These are phyloP conservation scores for Brassica hybrid DNA, from an alignment of 441 rosid species.

Conservation along the genomic window DNA sequence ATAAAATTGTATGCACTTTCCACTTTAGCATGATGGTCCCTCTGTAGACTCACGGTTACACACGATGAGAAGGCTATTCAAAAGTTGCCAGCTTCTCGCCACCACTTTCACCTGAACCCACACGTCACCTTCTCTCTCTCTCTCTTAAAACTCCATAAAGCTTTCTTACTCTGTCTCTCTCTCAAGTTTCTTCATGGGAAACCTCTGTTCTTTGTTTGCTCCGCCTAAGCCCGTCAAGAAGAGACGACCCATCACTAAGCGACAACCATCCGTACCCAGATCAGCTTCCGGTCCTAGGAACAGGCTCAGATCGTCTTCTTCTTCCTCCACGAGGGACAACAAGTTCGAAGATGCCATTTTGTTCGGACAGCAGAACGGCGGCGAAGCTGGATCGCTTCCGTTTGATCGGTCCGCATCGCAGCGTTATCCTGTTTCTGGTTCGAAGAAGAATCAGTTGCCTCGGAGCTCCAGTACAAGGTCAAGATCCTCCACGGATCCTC, in stretches of 20 bases:
- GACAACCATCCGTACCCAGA: conserved; percentile 48
- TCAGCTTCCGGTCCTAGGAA: conserved; percentile 48
- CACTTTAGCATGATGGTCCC: not conserved
- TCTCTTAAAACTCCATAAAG: conserved; percentile 22
- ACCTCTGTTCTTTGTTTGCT: conserved; percentile 76
- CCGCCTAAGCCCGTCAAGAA: conserved; percentile 58
- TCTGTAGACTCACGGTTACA: conserved; percentile 10
- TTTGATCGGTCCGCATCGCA: conserved; percentile 81
- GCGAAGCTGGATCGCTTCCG: conserved; percentile 46
- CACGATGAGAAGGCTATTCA: conserved; percentile 12
- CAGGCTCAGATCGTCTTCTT: conserved; percentile 63
- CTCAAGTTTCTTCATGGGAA: conserved; percentile 76
- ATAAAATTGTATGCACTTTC: conserved; percentile 17
- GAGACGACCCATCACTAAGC: conserved; percentile 48
- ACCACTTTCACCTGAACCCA: conserved; percentile 43
- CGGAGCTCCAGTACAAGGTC: conserved; percentile 88
- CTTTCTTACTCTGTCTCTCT: conserved; percentile 25
- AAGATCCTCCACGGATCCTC: conserved; percentile 84
- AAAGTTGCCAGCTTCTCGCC: conserved; percentile 40
- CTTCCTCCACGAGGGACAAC: conserved; percentile 53
- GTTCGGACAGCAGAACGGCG: conserved; percentile 59
- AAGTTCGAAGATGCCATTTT: conserved; percentile 66
- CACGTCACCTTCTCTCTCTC: conserved; percentile 7
- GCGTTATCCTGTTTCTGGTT: conserved; percentile 59
- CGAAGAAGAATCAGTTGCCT: too few species aligned